Evolutionary conservation across 2,329 filamentous ascomycete species (phyloP), one percentile per base, ranked within the genome.

Genomic region (Boeremia exigua): DNA sequence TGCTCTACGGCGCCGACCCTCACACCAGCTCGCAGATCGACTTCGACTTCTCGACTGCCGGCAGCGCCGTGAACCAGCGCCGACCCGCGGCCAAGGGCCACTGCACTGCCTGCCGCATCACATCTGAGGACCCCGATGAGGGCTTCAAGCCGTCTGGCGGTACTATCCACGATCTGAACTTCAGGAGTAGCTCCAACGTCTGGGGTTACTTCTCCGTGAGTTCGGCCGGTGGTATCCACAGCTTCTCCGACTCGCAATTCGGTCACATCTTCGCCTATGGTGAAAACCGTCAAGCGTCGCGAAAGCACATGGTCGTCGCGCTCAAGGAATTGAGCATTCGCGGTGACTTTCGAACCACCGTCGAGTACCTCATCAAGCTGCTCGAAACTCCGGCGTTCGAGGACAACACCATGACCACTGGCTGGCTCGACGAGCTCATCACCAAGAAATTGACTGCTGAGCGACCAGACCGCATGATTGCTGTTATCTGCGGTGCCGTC

Each of bases 171-270:
- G 95, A 99, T 74, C 83, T 99, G 73, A 99, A 99, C 84, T 99
- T 99, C 87, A 87, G 95, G 74, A 96, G 90, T 82, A 96, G 92
- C 77, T 98, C 95, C 61, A 99, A 99, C 68, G 95, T 98, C 53
- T 99, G 95, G 95, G 95, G 95, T 84, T 99, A 99, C 80, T 99
- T 99, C 87, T 99, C 95, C 48, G 95, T 99, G 77, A 91, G 93
- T 81, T 95, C 93, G 9, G 89, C 92, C 52, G 94, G 93, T 81
- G 93, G 93, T 78, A 99, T 99, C 65, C 95, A 99, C 86, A 97
- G 92, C 78, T 99, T 96, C 84, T 98, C 95, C 7, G 95, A 99
- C 81, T 96, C 91, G 72, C 95, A 99, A 75, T 99, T 99, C 69
- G 95, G 95, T 79, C 95, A 99, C 80, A 99, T 99, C 68, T 99